A percentile compares a stretch with the other conserved stretches of the same genome.
Evolutionary conservation across 768 basidiomycete genomes (phyloP).

Genomic region (Gymnopilus junonius): DNA sequence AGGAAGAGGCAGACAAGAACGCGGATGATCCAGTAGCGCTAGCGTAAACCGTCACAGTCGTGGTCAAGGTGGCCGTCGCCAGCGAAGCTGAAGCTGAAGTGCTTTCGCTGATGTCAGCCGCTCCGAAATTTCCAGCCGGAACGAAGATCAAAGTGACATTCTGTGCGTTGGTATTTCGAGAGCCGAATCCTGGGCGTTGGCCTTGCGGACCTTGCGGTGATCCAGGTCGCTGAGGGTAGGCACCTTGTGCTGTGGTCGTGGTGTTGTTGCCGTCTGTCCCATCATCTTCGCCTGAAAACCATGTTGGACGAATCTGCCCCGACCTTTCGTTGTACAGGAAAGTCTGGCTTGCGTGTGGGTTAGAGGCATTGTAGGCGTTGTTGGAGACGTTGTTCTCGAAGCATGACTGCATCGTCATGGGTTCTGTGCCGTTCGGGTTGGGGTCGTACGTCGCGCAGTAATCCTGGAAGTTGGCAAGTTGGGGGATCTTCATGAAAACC

Average conservation of each 20-base stretch:
- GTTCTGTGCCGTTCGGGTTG: slow-evolving; percentile 48
- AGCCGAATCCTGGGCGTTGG: not conserved
- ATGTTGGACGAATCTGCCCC: slow-evolving; percentile 59
- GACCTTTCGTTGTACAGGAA: slow-evolving; percentile 59
- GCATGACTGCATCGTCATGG: slow-evolving; percentile 56
- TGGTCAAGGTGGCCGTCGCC: slow-evolving; percentile 26
- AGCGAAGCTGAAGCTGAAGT: slow-evolving; percentile 16
- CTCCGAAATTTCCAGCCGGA: slow-evolving; percentile 30
- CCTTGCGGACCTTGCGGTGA: not conserved
- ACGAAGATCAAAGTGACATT: slow-evolving; percentile 61
- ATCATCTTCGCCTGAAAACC: slow-evolving; percentile 36
- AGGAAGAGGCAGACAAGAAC: slow-evolving; percentile 11
- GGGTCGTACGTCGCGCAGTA: slow-evolving; percentile 70
- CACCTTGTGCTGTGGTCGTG: slow-evolving; percentile 2
- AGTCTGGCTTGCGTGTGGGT: slow-evolving; percentile 50
- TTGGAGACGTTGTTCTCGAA: slow-evolving; percentile 12
- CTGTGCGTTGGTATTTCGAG: slow-evolving; percentile 28
- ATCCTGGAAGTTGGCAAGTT: slow-evolving; percentile 32
- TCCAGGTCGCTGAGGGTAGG: not conserved
- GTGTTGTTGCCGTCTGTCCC: slow-evolving; percentile 19
- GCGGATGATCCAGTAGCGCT: slow-evolving; percentile 21
- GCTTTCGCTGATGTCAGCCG: slow-evolving; percentile 16
- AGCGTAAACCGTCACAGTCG: slow-evolving; percentile 35
- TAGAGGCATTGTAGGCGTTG: not conserved
- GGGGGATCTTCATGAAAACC: slow-evolving; percentile 45